Conservation (phyloP, 2,329 filamentous ascomycete genomes). For the Fusarium proliferatum region DNA sequence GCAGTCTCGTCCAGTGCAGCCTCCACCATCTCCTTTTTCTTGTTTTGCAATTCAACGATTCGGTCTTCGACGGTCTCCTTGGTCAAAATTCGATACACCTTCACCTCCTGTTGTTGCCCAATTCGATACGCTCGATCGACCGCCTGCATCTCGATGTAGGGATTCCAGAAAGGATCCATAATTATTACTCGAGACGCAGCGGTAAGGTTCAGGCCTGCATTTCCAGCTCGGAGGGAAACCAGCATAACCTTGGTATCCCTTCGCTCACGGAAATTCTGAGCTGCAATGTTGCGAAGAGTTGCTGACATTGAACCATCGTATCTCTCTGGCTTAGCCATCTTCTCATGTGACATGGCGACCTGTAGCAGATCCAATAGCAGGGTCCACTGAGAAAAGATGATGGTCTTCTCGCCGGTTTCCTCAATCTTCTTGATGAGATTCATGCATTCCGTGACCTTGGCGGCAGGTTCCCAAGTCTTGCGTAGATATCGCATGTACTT, state of each 20-base stretch:
- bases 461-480: conserved; percentile 78
- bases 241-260: conserved; percentile 78
- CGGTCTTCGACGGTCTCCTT: conserved; percentile 86
- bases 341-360: conserved; percentile 74
- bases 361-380: conserved; percentile 79
- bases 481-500: conserved; percentile 77
- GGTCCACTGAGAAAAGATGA: conserved; percentile 85
- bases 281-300: conserved; percentile 73
- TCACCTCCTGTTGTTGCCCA: conserved; percentile 78
- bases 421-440: conserved; percentile 76
- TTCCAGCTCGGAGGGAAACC: conserved; percentile 83
- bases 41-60: conserved; percentile 81
- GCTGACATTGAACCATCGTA: conserved; percentile 86
- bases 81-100: conserved; percentile 83
- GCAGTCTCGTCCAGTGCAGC: conserved; percentile 83
- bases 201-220: conserved; percentile 86
- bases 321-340: conserved; percentile 71
- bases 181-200: conserved; percentile 88
- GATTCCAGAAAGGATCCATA: conserved; percentile 95
- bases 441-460: conserved; percentile 84
- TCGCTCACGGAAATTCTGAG: conserved; percentile 73
- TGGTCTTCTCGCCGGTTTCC: conserved; percentile 73
- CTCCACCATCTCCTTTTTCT: conserved; percentile 81
- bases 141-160: conserved; percentile 91
- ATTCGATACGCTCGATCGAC: conserved; percentile 91